These are phyloP conservation scores for Cymbopogon flexuosus DNA, from an alignment of 202 grass and related monocot species.

Conservation along the genomic window DNA sequence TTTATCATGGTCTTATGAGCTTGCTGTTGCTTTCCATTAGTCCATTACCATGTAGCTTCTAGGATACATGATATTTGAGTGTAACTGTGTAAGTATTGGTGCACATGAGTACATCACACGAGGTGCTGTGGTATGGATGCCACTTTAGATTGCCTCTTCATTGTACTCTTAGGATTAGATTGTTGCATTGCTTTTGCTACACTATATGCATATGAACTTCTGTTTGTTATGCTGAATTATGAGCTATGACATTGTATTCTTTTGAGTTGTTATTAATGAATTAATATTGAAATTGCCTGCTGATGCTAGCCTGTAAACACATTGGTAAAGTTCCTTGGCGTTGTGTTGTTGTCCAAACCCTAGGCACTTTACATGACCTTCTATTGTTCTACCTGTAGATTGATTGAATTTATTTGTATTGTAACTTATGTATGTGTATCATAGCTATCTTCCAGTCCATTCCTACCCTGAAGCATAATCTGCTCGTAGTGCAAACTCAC, in stretches of 20 bases:
- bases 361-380: not conserved
- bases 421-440: not conserved
- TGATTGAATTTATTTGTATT: conserved; percentile 6
- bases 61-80: not conserved
- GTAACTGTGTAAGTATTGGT: not conserved
- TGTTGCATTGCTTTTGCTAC: not conserved
- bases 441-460: not conserved
- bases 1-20: not conserved
- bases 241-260: conserved; percentile 4
- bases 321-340: not conserved
- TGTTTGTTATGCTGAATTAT: not conserved
- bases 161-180: not conserved
- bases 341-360: not conserved
- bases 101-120: not conserved
- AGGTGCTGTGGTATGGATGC: not conserved
- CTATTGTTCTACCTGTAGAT: not conserved
- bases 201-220: not conserved
- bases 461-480: not conserved
- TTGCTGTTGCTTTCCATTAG: not conserved
- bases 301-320: not conserved
- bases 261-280: not conserved
- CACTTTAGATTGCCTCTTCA: not conserved
- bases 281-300: not conserved
- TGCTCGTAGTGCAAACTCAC: not conserved
- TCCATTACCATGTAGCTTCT: not conserved